phyloP scores from a whole-genome alignment of 345 rosid genomes.

The Arabis hirsuta region DNA sequence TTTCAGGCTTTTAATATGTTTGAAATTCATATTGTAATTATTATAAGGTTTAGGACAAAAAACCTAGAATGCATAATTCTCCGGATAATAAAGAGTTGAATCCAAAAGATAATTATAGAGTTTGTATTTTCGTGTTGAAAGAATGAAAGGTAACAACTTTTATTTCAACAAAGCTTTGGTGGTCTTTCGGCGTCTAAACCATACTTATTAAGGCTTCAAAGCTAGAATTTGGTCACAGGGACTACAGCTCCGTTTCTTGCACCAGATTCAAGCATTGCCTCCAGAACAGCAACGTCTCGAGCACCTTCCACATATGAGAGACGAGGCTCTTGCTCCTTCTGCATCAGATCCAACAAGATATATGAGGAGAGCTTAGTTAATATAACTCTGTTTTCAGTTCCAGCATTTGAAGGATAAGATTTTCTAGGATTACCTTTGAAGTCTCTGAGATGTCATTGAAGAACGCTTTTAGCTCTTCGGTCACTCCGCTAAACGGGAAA shows the following conservation, averaged over 20 bases:
- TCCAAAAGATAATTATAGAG: neutral
- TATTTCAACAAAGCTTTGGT: constrained; percentile 24
- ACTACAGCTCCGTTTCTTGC: constrained; percentile 63
- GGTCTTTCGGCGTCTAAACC: neutral
- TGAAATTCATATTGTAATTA: constrained; percentile 38
- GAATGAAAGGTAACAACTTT: neutral
- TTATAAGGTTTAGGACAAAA: constrained; percentile 22
- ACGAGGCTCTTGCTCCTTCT: constrained; percentile 73
- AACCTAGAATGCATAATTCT: constrained; percentile 12
- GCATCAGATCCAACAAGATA: constrained; percentile 30
- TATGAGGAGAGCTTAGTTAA: constrained; percentile 9
- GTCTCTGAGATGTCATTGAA: constrained; percentile 65
- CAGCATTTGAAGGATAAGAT: constrained; percentile 23
- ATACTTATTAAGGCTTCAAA: neutral
- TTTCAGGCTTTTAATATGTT: constrained; percentile 35
- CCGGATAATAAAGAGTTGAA: constrained; percentile 7
- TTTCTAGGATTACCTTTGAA: constrained; percentile 54
- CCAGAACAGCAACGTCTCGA: constrained; percentile 83
- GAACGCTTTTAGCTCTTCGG: constrained; percentile 83
- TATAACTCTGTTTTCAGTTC: constrained; percentile 8
- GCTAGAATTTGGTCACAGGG: constrained; percentile 60
- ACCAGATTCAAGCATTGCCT: constrained; percentile 96
- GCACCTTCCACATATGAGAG: constrained; percentile 85
- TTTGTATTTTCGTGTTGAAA: neutral
- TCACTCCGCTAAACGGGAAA: constrained; percentile 87